Base-by-base conservation (phyloP, 2,329 filamentous ascomycete genomes). In the Sphaerulina populicola region DNA sequence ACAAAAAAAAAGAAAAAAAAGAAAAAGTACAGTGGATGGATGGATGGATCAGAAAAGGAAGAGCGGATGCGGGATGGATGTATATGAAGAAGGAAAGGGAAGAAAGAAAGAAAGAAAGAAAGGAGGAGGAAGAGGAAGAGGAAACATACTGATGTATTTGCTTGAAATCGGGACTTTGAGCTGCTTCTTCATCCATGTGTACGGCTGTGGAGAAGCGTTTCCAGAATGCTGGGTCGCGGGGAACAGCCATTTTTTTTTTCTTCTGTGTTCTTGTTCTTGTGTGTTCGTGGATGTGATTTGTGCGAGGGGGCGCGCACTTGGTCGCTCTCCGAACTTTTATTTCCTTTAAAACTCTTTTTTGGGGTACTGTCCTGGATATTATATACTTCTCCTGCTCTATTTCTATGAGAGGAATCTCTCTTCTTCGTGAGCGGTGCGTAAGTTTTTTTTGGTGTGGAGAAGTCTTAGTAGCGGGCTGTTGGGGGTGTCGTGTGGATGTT, bases 171-270 rank as follows among this genome's bases (percentile, higher is more conserved):
- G 27, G 35, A n/a, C 15, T 18, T 27, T 50, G 44, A 6, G 48
- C 44, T 27, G 50, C 41, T 56, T 75, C 71, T 59, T 80, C 78
- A 57, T 80, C 76, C 46, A 72, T 65, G 61, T 80, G 78, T 1
- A 80, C 76, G 35, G 79, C 79, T 45, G 71, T 65, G 53, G 75
- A 78, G 69, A 81, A 81, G 59, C 78, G 75, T 50, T 74, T 73
- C 79, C 78, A 82, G 68, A 81, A 82, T 44, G 70, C 72, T 21
- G 78, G 78, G 60, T 82, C 79, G 55, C 73, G 74, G 52, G 77
- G 71, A 41, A 70, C 69, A n/a, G 72, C 71, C 75, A 77, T 77
- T 52, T 41, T 9, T 21, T 23, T 41, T 12, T 23, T 27, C n/a
- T 27, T 41, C 15, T 41, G n/a, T 18, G 5, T 21, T 27, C 1